Percentiles rank a stretch among this genome's conserved stretches.
Conservation (phyloP, 2,329 filamentous ascomycete species). For the Colletotrichum sp. region DNA sequence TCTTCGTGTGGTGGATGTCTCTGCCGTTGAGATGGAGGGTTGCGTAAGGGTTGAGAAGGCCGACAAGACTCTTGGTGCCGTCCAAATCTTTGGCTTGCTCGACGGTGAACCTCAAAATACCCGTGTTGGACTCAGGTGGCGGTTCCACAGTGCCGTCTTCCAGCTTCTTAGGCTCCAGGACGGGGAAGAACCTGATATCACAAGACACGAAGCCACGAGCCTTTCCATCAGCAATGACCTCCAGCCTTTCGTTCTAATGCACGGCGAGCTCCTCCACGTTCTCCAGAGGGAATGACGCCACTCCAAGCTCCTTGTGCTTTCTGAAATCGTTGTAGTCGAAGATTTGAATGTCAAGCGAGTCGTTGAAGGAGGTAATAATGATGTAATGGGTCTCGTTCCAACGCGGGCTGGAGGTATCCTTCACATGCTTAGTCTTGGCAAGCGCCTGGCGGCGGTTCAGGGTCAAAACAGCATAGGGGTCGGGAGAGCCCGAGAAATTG, state of each 20-base stretch:
- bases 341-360: slow-evolving; percentile 82
- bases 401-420: slow-evolving; percentile 83
- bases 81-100: slow-evolving; percentile 98
- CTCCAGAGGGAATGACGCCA: slow-evolving; percentile 85
- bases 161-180: slow-evolving; percentile 74
- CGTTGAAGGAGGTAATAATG: slow-evolving; percentile 89
- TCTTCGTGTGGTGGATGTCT: slow-evolving; percentile 86
- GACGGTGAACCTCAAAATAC: slow-evolving; percentile 90
- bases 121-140: slow-evolving; percentile 87
- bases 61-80: slow-evolving; percentile 88
- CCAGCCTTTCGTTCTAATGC: slow-evolving; percentile 84
- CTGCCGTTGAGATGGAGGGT: slow-evolving; percentile 89
- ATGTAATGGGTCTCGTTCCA: slow-evolving; percentile 99
- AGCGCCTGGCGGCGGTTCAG: slow-evolving; percentile 83
- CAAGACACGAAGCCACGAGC: slow-evolving; percentile 78
- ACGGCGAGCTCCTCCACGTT: slow-evolving; percentile 77
- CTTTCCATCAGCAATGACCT: slow-evolving; percentile 85
- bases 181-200: slow-evolving; percentile 94
- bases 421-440: slow-evolving; percentile 86
- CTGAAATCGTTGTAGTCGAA: slow-evolving; percentile 96
- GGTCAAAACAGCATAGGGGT: slow-evolving; percentile 87
- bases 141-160: slow-evolving; percentile 81
- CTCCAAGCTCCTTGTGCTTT: slow-evolving; percentile 94
- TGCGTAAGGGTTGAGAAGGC: slow-evolving; percentile 90
- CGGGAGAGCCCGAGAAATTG: slow-evolving; percentile 88